Base-by-base conservation (phyloP, 306 rosid genomes). In the Urtica urens region DNA sequence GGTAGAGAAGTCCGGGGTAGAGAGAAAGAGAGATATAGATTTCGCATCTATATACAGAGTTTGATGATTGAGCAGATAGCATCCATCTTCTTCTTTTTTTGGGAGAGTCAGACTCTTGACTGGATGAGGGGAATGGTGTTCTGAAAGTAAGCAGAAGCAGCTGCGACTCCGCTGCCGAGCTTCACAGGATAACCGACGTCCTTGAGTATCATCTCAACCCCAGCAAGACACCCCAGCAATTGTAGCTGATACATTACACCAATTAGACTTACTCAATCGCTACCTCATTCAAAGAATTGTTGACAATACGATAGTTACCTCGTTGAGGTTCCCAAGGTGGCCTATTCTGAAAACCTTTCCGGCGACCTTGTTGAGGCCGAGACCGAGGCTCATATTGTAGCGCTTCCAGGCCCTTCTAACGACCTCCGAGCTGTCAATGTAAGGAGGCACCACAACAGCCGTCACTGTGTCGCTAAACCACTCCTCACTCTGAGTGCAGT, bases 281-380 rank as follows among this genome's bases (percentile, higher is more conserved):
- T n/a, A n/a, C n/a, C n/a, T 34, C 7, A 2, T 34, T 34, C n/a
- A 0, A 1, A 34, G 10, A 34, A 10, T 10, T 34, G 1, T 10
- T 10, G n/a, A 34, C 39, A 10, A 12, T 34, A n/a, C n/a, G n/a
- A n/a, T n/a, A n/a, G n/a, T n/a, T 72, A 92, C 99, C 94, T 92
- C 99, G 56, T 92, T 92, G 63, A 92, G 42, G 76, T 85, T 58
- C 23, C 99, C 99, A 40, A 92, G 87, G 57, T 92, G 99, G 30
- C 99, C 99, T 64, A 92, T 92, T 75, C 99, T 75, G 87, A 92
- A 92, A 67, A 85, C 96, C 69, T 82, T 92, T 9, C 99, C 99
- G 49, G 99, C 92, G 23, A 85, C 62, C 72, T 92, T 92, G 93
- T 92, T 92, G 3, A 92, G 72, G 71, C 99, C 99, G 10, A 92